A percentile compares a stretch with the other conserved stretches of the same genome.
Conservation (phyloP, 129 eudicot genomes). For the Flaveria trinervia region DNA sequence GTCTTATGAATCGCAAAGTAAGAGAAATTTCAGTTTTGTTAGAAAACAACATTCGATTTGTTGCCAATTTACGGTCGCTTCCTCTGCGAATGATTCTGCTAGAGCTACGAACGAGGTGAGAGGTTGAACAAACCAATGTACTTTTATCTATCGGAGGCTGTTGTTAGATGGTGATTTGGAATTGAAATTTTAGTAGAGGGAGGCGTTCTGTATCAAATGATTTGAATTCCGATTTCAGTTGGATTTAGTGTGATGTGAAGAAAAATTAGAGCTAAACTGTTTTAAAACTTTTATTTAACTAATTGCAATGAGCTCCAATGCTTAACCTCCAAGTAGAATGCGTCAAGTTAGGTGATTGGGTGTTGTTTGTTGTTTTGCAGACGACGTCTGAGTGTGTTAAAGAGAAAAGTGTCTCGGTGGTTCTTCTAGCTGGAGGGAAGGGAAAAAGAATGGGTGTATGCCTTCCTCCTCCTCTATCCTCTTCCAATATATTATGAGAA, state of each 20-base stretch:
- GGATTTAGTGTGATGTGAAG: neutral
- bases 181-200: neutral
- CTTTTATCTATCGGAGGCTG: too few species aligned
- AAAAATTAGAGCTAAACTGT: constrained; percentile 3
- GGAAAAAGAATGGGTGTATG: constrained; percentile 98
- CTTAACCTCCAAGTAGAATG: neutral
- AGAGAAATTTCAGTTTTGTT: constrained; percentile 7
- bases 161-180: neutral
- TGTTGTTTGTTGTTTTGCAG: constrained; percentile 38
- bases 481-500: neutral
- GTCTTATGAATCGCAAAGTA: constrained; percentile 1
- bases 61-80: constrained; percentile 38
- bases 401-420: constrained; percentile 90
- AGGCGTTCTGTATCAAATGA: neutral
- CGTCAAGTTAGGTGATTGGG: neutral
- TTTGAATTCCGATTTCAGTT: neutral
- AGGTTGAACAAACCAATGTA: neutral
- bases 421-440: constrained; percentile 96
- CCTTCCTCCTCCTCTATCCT: constrained; percentile 4
- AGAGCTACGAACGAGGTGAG: constrained; percentile 38
- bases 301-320: neutral
- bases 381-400: constrained; percentile 59
- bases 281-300: neutral
- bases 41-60: constrained; percentile 19
- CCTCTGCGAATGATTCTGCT: constrained; percentile 43